phyloP scores from a whole-genome alignment of 768 basidiomycete genomes.

The Hypholoma sublateritium region DNA sequence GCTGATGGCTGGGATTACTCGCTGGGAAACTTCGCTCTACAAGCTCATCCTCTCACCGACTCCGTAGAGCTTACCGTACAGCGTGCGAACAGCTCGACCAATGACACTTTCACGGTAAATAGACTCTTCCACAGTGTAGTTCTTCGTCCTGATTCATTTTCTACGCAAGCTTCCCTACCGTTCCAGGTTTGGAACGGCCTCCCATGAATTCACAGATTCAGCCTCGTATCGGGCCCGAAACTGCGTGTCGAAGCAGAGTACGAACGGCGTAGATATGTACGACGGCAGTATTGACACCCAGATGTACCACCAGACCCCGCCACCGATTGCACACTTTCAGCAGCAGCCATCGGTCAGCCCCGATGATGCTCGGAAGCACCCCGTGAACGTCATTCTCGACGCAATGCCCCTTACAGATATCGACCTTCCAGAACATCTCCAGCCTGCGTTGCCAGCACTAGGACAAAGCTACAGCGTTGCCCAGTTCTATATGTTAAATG shows the following conservation, averaged over 20 bases:
- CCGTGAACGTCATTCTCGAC: slow-evolving; percentile 51
- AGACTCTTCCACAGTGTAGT: background rate
- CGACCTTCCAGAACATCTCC: slow-evolving; percentile 37
- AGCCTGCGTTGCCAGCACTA: slow-evolving; percentile 37
- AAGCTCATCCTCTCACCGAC: slow-evolving; percentile 51
- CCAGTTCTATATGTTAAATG: slow-evolving; percentile 55
- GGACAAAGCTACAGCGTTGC: slow-evolving; percentile 49
- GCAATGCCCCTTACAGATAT: slow-evolving; percentile 42
- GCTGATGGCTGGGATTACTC: slow-evolving; percentile 39
- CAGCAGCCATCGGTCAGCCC: slow-evolving; percentile 36
- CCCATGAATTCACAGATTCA: slow-evolving; percentile 47
- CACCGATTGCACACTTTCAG: slow-evolving; percentile 35
- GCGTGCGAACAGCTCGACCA: slow-evolving; percentile 34
- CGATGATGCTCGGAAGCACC: slow-evolving; percentile 33
- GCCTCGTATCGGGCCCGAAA: slow-evolving; percentile 52
- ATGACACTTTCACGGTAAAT: slow-evolving; percentile 47
- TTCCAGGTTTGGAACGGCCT: slow-evolving; percentile 46
- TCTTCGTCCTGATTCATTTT: background rate
- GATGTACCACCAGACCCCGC: slow-evolving; percentile 9
- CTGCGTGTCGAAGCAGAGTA: slow-evolving; percentile 45
- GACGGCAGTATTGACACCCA: slow-evolving; percentile 6
- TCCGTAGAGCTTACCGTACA: slow-evolving; percentile 46
- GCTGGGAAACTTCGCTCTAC: slow-evolving; percentile 57
- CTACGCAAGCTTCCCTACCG: slow-evolving; percentile 52
- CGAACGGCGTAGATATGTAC: slow-evolving; percentile 49